Percentiles rank a stretch among this genome's conserved stretches.
Conservation (phyloP, 257 asterid species). For the Capsicum chinense region DNA sequence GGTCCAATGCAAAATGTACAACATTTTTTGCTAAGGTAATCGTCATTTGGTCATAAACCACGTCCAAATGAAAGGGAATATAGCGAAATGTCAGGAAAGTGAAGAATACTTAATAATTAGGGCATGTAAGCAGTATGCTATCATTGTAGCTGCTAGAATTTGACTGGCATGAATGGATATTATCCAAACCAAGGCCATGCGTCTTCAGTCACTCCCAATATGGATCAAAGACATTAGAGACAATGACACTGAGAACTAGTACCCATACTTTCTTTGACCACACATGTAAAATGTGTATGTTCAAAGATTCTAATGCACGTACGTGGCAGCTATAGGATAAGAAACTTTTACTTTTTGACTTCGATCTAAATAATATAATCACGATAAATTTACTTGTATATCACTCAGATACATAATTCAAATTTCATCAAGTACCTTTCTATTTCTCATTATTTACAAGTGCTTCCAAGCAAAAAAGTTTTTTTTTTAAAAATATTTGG, state of each 20-base stretch:
- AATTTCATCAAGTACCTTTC: background rate
- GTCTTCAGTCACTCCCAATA: background rate
- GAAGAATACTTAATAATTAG: background rate
- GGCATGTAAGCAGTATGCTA: background rate
- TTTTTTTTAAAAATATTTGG: background rate
- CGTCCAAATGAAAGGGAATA: background rate
- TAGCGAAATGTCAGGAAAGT: background rate
- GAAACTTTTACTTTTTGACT: background rate
- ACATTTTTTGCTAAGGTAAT: background rate
- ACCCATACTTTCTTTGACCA: background rate
- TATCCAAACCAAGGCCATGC: background rate
- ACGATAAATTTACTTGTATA: background rate
- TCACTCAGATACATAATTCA: background rate
- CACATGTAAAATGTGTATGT: background rate
- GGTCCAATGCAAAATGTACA: slow-evolving; percentile 26
- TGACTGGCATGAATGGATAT: background rate
- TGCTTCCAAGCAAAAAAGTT: background rate
- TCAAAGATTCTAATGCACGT: background rate
- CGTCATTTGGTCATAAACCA: slow-evolving; percentile 3
- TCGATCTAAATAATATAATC: background rate
- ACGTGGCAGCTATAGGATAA: background rate
- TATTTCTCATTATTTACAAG: background rate
- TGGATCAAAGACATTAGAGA: background rate
- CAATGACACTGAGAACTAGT: background rate
- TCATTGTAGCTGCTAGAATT: background rate